These are phyloP conservation scores for Cryphonectria radicalis DNA, from an alignment of 2,329 filamentous ascomycete species.

Conservation along the genomic window DNA sequence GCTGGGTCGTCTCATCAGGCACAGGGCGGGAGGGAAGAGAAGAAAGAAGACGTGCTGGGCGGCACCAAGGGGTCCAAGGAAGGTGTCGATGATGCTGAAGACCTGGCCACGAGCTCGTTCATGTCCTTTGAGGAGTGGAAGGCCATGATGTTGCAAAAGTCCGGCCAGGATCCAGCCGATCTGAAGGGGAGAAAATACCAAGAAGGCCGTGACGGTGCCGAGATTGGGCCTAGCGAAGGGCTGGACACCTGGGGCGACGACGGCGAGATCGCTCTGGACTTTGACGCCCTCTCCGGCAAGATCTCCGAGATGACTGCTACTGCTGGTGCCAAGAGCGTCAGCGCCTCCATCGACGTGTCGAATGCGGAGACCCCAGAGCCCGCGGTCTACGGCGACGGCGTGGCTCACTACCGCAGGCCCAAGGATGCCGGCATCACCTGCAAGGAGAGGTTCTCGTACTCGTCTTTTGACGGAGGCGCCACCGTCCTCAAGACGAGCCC, in stretches of 20 bases:
- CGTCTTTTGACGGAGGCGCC: slow-evolving; percentile 95
- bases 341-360: slow-evolving; percentile 30
- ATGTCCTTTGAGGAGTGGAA: slow-evolving; percentile 99
- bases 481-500: slow-evolving; percentile 89
- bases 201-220: slow-evolving; percentile 54
- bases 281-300: slow-evolving; percentile 53
- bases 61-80: slow-evolving; percentile 32
- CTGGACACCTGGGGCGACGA: slow-evolving; percentile 85
- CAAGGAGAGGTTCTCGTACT: slow-evolving; percentile 97
- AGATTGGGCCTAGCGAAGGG: slow-evolving; percentile 63
- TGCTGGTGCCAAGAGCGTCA: slow-evolving; percentile 28
- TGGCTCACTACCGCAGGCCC: slow-evolving; percentile 66
- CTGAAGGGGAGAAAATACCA: slow-evolving; percentile 65
- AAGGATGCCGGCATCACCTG: slow-evolving; percentile 97
- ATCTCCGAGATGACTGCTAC: slow-evolving; percentile 48
- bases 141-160: slow-evolving; percentile 84
- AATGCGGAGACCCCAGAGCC: slow-evolving; percentile 44
- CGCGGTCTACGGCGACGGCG: slow-evolving; percentile 51
- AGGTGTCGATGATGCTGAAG: slow-evolving; percentile 68
- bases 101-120: slow-evolving; percentile 69
- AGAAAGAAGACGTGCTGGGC: slow-evolving; percentile 21
- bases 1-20: slow-evolving; percentile 3
- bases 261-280: slow-evolving; percentile 72
- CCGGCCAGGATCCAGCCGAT: slow-evolving; percentile 73
- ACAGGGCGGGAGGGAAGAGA: slow-evolving; percentile 9